These are phyloP conservation scores for Gomphus sp. DNA, from an alignment of 1,284 basidiomycete genomes.

Conservation along the genomic window DNA sequence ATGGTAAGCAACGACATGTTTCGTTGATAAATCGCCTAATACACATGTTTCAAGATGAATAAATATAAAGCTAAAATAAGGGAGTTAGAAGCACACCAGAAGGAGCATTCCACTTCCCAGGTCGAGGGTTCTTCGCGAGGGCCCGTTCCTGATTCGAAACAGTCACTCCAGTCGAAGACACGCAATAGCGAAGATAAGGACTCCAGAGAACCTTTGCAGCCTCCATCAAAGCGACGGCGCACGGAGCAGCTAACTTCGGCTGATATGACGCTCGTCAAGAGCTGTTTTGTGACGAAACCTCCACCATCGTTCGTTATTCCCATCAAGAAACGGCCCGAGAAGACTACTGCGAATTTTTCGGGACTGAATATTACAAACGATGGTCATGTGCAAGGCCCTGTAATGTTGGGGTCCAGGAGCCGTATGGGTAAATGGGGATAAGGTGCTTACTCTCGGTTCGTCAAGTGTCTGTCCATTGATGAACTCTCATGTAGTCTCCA, in stretches of 20 bases:
- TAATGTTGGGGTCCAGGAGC: neutral
- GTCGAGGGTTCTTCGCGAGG: neutral
- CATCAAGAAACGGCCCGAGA: neutral
- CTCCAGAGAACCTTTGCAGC: neutral
- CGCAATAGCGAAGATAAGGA: neutral
- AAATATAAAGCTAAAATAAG: neutral
- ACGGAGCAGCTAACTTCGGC: neutral
- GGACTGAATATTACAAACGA: neutral
- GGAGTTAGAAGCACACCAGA: neutral
- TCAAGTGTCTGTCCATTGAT: neutral
- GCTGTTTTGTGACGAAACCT: neutral
- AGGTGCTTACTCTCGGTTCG: neutral
- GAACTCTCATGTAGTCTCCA: neutral
- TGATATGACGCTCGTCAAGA: conserved; percentile 2
- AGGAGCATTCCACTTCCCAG: neutral
- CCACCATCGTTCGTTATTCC: neutral
- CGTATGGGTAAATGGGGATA: neutral
- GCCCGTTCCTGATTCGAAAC: neutral
- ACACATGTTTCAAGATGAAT: neutral
- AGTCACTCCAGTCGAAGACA: neutral
- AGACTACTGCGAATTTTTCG: neutral
- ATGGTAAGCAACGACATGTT: neutral
- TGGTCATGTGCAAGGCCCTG: neutral
- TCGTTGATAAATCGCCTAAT: neutral
- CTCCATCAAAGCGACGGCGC: neutral